phyloP scores from a whole-genome alignment of 2,329 filamentous ascomycete genomes.

The Coccinonectria pachysandricola region DNA sequence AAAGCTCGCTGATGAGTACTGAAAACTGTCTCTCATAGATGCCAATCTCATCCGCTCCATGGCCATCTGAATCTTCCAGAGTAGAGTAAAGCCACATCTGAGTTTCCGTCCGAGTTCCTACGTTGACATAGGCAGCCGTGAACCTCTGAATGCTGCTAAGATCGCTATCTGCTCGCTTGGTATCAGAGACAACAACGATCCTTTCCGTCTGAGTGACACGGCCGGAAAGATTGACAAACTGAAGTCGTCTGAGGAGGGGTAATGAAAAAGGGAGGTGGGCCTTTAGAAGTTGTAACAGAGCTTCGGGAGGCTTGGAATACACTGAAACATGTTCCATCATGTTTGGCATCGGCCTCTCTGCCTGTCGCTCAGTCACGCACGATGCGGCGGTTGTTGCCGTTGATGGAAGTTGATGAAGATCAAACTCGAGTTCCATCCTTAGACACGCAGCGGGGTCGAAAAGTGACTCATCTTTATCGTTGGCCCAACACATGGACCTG shows the following conservation, averaged over 20 bases:
- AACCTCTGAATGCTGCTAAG: constrained; percentile 24
- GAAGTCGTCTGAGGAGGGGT: constrained; percentile 51
- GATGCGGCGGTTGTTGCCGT: no score
- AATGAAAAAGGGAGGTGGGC: constrained; percentile 47
- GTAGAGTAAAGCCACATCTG: constrained; percentile 54
- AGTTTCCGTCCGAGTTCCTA: constrained; percentile 50
- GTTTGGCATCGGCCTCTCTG: no score
- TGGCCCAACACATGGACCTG: no score
- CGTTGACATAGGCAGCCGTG: constrained; percentile 50
- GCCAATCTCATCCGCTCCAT: constrained; percentile 3
- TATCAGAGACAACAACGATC: constrained; percentile 28
- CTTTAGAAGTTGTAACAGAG: constrained; percentile 37
- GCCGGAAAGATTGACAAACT: constrained; percentile 38
- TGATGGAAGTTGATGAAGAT: no score
- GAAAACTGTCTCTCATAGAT: constrained; percentile 25
- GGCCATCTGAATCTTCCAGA: constrained; percentile 27
- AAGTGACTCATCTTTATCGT: no score
- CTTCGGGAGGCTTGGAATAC: constrained; percentile 21
- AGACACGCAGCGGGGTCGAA: no score
- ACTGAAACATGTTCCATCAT: constrained; percentile 10
- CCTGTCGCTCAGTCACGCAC: no score
- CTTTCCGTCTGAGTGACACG: constrained; percentile 33
- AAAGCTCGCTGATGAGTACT: constrained; percentile 19
- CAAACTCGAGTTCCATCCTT: no score
- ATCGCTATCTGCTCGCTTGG: constrained; percentile 1